phyloP scores from a whole-genome alignment of 768 basidiomycete species.

The Tulasnella sp. region DNA sequence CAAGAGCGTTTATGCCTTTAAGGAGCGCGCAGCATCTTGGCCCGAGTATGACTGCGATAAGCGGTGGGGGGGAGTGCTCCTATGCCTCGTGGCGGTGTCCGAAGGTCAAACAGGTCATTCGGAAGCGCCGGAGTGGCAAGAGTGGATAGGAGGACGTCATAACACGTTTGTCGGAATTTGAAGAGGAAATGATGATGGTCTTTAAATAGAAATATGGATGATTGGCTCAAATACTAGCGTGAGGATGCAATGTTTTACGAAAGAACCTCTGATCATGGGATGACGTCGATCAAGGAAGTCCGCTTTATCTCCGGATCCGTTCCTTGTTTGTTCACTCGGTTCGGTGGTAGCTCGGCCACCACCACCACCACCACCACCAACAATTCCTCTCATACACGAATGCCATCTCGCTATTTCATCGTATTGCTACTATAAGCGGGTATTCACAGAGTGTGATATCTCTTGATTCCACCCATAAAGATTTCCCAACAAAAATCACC shows the following conservation, averaged over 20 bases:
- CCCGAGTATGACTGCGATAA: not conserved
- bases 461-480: no score
- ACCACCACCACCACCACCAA: no score
- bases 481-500: no score
- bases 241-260: not conserved
- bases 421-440: not conserved
- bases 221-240: not conserved
- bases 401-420: not conserved
- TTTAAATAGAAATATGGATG: not conserved
- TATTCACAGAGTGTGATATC: no score
- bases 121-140: not conserved
- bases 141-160: constrained; percentile 1
- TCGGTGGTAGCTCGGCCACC: no score
- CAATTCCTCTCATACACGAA: no score
- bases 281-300: not conserved
- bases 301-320: not conserved
- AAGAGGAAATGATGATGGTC: not conserved
- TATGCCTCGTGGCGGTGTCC: not conserved
- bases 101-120: not conserved
- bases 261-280: not conserved
- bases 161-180: not conserved
- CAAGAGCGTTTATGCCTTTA: not conserved
- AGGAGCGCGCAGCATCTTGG: not conserved
- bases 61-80: not conserved
- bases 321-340: not conserved